Evolutionary conservation across 2,329 filamentous ascomycete species (phyloP), one percentile per base, ranked within the genome.

Genomic region (Colletotrichum sp.): DNA sequence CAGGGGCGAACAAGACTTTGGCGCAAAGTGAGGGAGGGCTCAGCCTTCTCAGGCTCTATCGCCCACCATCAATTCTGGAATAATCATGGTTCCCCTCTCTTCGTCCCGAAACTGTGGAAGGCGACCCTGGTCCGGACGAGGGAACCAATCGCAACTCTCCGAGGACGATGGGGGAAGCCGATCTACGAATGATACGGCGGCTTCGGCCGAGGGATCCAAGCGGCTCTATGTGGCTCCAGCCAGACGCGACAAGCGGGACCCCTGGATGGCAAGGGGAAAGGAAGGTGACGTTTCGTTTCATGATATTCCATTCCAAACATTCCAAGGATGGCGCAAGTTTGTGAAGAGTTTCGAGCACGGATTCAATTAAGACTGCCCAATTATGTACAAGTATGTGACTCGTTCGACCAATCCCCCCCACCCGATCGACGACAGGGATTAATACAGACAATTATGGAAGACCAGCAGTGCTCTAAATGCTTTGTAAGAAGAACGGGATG

Each of bases 261-360:
- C 73, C 26, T 68, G 73, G 4, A 36, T 21, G 4, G 10, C 39
- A 30, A 68, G 64, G 43, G 26, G 43, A 9, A 48, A n/a, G 10
- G 60, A 57, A 30, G 48, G n/a, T 55, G 59, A 64, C 32, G 73
- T 73, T 75, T 73, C 57, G 73, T 73, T 73, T 75, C 71, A 65
- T 26, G 70, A 75, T 68, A 28, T 64, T 64, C 57, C 32, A 28
- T 68, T 64, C 57, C 32, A 72, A 61, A 67, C 52, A 24, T 48
- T 48, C 6, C 57, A 64, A 55, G 73, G 73, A 72, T 72, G 30
- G 5, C 10, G n/a, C 18, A n/a, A 61, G 55, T 32, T 30, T 14
- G 18, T 34, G 21, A 21, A 6, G 36, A 52, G 68, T 75, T 72
- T 72, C 72, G 68, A 34, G 32, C 48, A 66, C 36, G 36, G 36